Base-by-base conservation (phyloP, 202 grass and related monocot genomes). In the Digitaria exilis region DNA sequence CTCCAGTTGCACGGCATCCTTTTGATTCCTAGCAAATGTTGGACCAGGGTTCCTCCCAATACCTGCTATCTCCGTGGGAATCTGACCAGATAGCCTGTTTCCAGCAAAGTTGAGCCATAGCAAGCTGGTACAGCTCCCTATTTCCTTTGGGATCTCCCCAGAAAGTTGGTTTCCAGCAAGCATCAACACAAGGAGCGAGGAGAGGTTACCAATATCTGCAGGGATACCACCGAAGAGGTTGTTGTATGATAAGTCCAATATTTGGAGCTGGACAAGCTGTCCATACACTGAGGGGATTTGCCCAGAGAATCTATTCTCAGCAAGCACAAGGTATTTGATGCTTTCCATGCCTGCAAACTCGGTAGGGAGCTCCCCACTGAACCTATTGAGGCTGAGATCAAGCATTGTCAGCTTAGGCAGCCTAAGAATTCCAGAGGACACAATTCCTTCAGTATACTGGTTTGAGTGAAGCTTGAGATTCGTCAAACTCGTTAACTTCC, bases 371-470 rank as follows among this genome's bases (percentile, higher is more conserved):
- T 64, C 46, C 5, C 90, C 90, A 7, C 70, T 68, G 43, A 93
- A 88, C 28, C 5, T 15, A 79, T 93, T 93, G 50, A 29, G 59
- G 77, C 87, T 90, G 76, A 93, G 78, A 65, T 90, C 91, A 55
- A 93, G 65, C 73, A 71, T 78, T 21, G 26, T 10, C 1, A 90
- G 66, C 59, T 66, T 3, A 9, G 84, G 80, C 25, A 90, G 69
- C 43, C 45, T 34, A 39, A 93, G 84, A 29, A 93, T 83, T 16
- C 87, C 81, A 28, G 91, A 93, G 17, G 57, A 69, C 24, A 65
- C 34, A 21, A 90, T 93, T 14, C 91, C 91, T 0, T 61, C 57
- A 4, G 77, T 83, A 43, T 93, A 93, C 2, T 41, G 48, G 63
- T 93, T 93, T 13, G 46, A 42, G n/a, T 83, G 76, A 9, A 93